Conservation (phyloP, 768 basidiomycete species). For the Leucocoprinus leucothites region DNA sequence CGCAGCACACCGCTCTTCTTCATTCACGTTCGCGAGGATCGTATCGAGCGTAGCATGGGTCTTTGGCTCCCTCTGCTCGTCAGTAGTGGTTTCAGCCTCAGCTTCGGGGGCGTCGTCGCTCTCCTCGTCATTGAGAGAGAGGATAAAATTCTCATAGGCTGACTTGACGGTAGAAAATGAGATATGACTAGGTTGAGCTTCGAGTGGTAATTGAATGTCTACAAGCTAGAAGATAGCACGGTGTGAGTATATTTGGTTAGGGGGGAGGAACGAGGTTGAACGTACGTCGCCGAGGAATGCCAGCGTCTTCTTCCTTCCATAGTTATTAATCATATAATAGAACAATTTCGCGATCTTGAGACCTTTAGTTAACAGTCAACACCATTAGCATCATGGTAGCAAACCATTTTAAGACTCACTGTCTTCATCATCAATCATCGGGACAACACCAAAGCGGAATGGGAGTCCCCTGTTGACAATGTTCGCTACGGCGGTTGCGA, state of each 20-base stretch:
- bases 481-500: constrained; percentile 59
- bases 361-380: constrained; percentile 33
- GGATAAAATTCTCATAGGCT: constrained; percentile 34
- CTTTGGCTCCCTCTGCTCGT: neutral
- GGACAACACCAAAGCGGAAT: constrained; percentile 85
- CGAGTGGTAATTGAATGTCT: neutral
- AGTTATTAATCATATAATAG: constrained; percentile 59
- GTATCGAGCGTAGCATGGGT: constrained; percentile 2
- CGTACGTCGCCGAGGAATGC: constrained; percentile 55
- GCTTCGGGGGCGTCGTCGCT: constrained; percentile 17
- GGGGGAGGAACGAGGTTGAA: neutral
- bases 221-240: neutral
- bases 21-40: constrained; percentile 19
- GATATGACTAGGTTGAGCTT: neutral
- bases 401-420: constrained; percentile 23
- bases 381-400: neutral
- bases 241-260: neutral
- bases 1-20: constrained; percentile 35
- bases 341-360: constrained; percentile 70
- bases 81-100: constrained; percentile 24
- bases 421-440: constrained; percentile 53
- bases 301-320: constrained; percentile 63
- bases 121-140: neutral
- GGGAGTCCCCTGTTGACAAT: constrained; percentile 76
- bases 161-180: constrained; percentile 11